Base-by-base conservation (phyloP, 169 alveolate species). In the Miamiensis avidus region DNA sequence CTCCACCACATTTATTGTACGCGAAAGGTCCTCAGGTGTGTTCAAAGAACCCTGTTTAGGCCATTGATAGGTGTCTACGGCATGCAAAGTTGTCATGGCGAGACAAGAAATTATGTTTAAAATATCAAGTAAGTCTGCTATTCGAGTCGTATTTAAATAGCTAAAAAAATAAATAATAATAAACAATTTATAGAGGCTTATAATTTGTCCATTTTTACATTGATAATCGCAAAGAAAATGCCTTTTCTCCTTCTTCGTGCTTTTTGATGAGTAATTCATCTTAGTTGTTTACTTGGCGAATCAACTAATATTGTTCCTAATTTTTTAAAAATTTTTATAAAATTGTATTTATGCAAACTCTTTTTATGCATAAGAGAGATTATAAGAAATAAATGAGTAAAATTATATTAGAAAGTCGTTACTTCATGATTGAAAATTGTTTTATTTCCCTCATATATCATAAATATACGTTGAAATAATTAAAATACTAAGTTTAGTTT, bases 31-130 rank as follows among this genome's bases (percentile, higher is more conserved):
- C 28, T 79, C 34, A 15, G 33, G 34, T 30, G 81, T 49, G 69
- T 4, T 49, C 4, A 32, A 28, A 16, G 27, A 0, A 34, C 75
- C n/a, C 74, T 1, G 26, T 20, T n/a, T 82, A 29, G 90, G 90
- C 82, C 76, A 89, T 28, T 86, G 81, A 86, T 89, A 89, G 29
- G 93, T 89, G n/a, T 87, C 88, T 31, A 86, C 77, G 1, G 88
- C 83, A 82, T 89, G 87, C 82, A 82, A 78, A 25, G 85, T 82
- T 29, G 74, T 82, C 65, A 74, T 81, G 65, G 77, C 72, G 1
- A 82, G 32, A 25, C 89, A 82, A 0, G 82, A 73, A 29, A 79
- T 20, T 25, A 83, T 82, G 82, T 85, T 89, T 28, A 89, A 74
- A 31, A 79, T 27, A 89, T 77, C 85, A 65, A 89, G 74, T 28